A percentile compares a stretch with the other conserved stretches of the same genome.
Evolutionary conservation across 2,329 filamentous ascomycete species (phyloP).

Genomic region (Rutstroemia sydowiana): DNA sequence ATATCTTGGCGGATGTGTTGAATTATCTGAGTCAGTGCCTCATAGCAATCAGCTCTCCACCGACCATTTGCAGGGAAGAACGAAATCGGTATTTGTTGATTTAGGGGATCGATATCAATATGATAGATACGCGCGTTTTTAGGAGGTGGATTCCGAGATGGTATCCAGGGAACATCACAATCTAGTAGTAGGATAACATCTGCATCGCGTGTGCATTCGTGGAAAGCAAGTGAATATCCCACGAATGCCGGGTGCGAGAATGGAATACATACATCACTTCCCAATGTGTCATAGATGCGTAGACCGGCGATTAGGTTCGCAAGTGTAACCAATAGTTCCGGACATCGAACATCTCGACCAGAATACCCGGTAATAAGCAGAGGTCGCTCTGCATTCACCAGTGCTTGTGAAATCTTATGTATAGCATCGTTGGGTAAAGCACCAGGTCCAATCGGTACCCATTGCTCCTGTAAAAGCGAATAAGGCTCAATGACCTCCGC

Average conservation of each 20-base stretch:
- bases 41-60: conserved; percentile 56
- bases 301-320: conserved; percentile 59
- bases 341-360: conserved; percentile 57
- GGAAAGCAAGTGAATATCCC: conserved; percentile 64
- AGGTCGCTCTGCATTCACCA: conserved; percentile 35
- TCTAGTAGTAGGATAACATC: conserved; percentile 78
- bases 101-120: conserved; percentile 55
- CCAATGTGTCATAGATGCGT: conserved; percentile 63
- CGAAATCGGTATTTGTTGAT: conserved; percentile 63
- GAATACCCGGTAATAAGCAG: conserved; percentile 62
- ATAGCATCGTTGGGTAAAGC: conserved; percentile 47
- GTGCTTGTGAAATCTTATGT: conserved; percentile 45
- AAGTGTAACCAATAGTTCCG: conserved; percentile 53
- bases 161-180: conserved; percentile 87
- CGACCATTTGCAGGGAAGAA: conserved; percentile 58
- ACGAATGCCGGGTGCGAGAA: conserved; percentile 57
- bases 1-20: conserved; percentile 46
- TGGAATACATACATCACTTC: conserved; percentile 72
- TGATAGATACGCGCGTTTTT: conserved; percentile 49
- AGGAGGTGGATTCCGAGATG: conserved; percentile 53
- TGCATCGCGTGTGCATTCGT: conserved; percentile 63
- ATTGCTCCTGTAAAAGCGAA: conserved; percentile 46
- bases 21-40: conserved; percentile 60
- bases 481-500: conserved; percentile 57
- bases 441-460: conserved; percentile 48